Evolutionary conservation across 345 rosid genomes (phyloP).

Genomic region (Bretschneidera sinensis): DNA sequence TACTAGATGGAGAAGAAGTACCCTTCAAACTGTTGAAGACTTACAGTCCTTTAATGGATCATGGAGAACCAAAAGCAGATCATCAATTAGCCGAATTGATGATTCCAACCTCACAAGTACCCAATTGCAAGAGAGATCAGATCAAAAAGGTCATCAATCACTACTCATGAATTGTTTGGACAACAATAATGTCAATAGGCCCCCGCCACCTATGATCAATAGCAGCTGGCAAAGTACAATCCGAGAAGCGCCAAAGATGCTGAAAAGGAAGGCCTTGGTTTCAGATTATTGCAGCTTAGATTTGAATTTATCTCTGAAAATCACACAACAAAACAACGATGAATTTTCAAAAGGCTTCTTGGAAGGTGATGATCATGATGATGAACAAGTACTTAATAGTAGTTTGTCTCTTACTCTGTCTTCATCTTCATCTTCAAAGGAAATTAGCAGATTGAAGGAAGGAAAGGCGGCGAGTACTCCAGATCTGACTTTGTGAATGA

Average conservation of each 20-base stretch:
- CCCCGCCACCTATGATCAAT: not conserved
- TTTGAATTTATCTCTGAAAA: slow-evolving; percentile 62
- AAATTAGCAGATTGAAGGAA: slow-evolving; percentile 26
- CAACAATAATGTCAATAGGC: not conserved
- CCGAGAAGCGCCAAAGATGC: slow-evolving; percentile 20
- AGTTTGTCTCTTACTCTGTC: slow-evolving; percentile 67
- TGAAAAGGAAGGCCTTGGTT: slow-evolving; percentile 41
- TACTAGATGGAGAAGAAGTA: slow-evolving; percentile 17
- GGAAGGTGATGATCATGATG: slow-evolving; percentile 15
- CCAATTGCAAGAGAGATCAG: slow-evolving; percentile 17
- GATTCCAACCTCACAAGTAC: slow-evolving; percentile 11
- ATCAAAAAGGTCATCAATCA: slow-evolving; percentile 16
- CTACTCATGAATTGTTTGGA: slow-evolving; percentile 4
- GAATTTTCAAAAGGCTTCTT: slow-evolving; percentile 15
- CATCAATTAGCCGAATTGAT: slow-evolving; percentile 16
- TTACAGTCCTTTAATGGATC: slow-evolving; percentile 26
- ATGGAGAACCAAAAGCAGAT: slow-evolving; percentile 19
- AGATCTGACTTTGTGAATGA: slow-evolving; percentile 85
- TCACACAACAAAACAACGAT: slow-evolving; percentile 23
- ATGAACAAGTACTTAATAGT: slow-evolving; percentile 20
- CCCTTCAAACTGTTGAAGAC: slow-evolving; percentile 29
- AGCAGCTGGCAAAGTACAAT: slow-evolving; percentile 11
- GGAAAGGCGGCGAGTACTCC: slow-evolving; percentile 50
- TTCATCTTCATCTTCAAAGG: slow-evolving; percentile 45
- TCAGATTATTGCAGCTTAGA: slow-evolving; percentile 36